Evolutionary conservation across 2,329 filamentous ascomycete genomes (phyloP).

Genomic region (Rhytidhysteron rufulum): DNA sequence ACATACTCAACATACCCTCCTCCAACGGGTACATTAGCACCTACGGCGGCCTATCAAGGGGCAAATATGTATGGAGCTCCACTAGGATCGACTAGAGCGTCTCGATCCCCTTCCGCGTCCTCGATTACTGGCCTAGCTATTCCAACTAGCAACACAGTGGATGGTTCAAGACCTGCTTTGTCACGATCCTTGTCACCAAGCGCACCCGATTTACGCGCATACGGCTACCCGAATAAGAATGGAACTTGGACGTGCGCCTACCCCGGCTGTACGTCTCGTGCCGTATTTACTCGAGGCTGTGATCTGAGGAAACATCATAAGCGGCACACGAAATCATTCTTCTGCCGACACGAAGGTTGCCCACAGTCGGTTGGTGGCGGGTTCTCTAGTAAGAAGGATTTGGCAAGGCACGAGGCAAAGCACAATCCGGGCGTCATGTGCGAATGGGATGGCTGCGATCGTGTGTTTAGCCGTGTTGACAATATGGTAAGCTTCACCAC

Average conservation of each 20-base stretch:
- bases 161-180: constrained; percentile 26
- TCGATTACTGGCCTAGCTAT: constrained; percentile 20
- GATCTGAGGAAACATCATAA: constrained; percentile 62
- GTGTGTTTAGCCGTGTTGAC: constrained; percentile 59
- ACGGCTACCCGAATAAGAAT: constrained; percentile 43
- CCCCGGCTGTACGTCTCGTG: constrained; percentile 56
- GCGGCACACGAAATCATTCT: constrained; percentile 58
- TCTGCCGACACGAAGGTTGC: constrained; percentile 57
- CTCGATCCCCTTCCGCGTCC: constrained; percentile 33
- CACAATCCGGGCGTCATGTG: constrained; percentile 59
- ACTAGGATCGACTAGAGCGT: constrained; percentile 18
- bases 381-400: constrained; percentile 62
- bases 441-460: constrained; percentile 55
- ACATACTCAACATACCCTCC: constrained; percentile 32
- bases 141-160: constrained; percentile 19
- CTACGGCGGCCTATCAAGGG: constrained; percentile 17
- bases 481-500: constrained; percentile 50
- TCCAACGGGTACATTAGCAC: constrained; percentile 21
- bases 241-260: constrained; percentile 57
- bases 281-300: constrained; percentile 56
- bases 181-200: constrained; percentile 38
- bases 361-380: constrained; percentile 54
- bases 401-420: constrained; percentile 59
- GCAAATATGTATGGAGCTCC: constrained; percentile 12
- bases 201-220: constrained; percentile 36